Evolutionary conservation across 2,329 filamentous ascomycete genomes (phyloP).

Genomic region (Ophiosphaerella narmari): DNA sequence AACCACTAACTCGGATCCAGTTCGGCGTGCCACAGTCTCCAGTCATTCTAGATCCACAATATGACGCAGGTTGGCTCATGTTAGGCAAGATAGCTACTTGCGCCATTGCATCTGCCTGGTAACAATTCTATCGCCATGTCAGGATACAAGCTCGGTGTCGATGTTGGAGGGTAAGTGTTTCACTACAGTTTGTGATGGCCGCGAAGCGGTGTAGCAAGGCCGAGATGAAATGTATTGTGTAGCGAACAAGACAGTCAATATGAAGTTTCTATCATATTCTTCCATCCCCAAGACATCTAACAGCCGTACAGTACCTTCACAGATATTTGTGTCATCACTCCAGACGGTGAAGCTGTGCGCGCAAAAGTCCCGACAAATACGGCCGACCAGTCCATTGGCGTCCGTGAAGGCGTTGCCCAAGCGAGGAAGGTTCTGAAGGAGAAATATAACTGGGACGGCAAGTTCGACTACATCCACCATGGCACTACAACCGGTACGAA

Average conservation of each 20-base stretch:
- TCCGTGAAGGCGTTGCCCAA: slow-evolving; percentile 52
- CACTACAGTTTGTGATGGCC: not conserved
- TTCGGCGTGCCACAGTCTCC: slow-evolving; percentile 6
- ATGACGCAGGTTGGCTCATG: slow-evolving; percentile 10
- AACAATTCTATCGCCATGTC: slow-evolving; percentile 4
- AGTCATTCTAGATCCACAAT: slow-evolving; percentile 10
- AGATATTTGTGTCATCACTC: slow-evolving; percentile 55
- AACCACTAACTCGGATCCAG: slow-evolving; percentile 2
- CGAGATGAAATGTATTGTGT: not conserved
- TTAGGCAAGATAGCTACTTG: not conserved
- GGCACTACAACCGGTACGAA: slow-evolving; percentile 57
- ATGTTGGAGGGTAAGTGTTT: slow-evolving; percentile 41
- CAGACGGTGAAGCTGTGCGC: slow-evolving; percentile 50
- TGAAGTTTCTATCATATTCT: not conserved
- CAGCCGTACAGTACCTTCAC: slow-evolving; percentile 50
- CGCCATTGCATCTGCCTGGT: not conserved
- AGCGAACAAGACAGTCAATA: no score
- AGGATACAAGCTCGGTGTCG: slow-evolving; percentile 40
- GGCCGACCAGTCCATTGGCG: slow-evolving; percentile 54
- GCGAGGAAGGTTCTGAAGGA: slow-evolving; percentile 47
- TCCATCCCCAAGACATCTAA: slow-evolving; percentile 10
- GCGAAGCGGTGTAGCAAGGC: not conserved
- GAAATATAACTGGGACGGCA: slow-evolving; percentile 49
- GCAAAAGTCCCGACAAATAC: slow-evolving; percentile 55
- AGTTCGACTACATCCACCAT: slow-evolving; percentile 56